phyloP scores from a whole-genome alignment of 129 eudicot genomes.

The Kitagawia praeruptora region DNA sequence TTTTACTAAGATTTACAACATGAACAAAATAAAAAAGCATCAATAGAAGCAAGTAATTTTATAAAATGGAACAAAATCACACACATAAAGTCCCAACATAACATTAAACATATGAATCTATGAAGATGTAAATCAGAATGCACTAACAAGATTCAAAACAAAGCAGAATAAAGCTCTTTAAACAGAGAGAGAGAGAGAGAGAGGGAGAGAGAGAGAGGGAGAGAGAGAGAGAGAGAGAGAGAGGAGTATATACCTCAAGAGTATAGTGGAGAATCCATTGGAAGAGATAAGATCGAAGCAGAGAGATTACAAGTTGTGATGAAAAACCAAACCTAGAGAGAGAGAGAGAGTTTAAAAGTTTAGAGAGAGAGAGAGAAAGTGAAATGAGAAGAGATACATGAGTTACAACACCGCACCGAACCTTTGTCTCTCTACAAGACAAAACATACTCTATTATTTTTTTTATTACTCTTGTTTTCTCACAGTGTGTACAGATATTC shows the following conservation, averaged over 20 bases:
- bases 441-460: slow-evolving; percentile 1
- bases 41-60: neutral
- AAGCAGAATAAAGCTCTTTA: neutral
- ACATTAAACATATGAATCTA: neutral
- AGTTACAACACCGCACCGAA: neutral
- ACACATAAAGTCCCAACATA: neutral
- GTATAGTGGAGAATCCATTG: neutral
- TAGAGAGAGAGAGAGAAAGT: neutral
- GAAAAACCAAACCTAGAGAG: neutral
- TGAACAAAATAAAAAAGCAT: neutral
- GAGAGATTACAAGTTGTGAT: neutral
- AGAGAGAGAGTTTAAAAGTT: neutral
- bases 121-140: neutral
- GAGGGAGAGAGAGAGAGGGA: neutral
- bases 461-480: neutral
- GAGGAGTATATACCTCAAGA: neutral
- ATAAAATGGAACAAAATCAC: neutral
- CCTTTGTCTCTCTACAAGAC: slow-evolving; percentile 3
- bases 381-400: neutral
- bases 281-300: neutral
- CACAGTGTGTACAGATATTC: neutral
- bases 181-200: neutral
- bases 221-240: neutral
- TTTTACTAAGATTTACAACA: neutral
- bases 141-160: neutral